phyloP scores from a whole-genome alignment of 2,329 filamentous ascomycete species.

The Aspergillus niger region DNA sequence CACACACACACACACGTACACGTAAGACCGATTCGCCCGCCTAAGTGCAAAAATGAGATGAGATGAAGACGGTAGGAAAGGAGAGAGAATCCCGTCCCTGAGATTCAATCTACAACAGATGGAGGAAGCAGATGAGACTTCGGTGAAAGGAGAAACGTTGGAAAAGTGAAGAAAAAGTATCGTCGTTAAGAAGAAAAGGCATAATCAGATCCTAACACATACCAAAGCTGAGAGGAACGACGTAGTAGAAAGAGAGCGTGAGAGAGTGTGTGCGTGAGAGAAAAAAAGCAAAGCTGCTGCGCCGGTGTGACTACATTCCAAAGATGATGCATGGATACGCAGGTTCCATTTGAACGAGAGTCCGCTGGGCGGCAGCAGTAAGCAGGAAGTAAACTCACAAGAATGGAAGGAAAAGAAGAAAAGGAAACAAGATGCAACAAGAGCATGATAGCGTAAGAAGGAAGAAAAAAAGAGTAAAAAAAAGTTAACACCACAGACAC shows the following conservation, averaged over 20 bases:
- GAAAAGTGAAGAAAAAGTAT: neutral
- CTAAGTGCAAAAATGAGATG: conserved; percentile 5
- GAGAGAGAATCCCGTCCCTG: conserved; percentile 25
- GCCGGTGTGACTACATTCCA: conserved; percentile 32
- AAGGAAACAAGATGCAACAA: conserved; percentile 20
- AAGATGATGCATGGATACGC: conserved; percentile 21
- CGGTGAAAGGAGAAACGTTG: neutral
- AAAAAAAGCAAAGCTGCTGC: conserved; percentile 24
- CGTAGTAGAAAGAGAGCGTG: conserved; percentile 31
- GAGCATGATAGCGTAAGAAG: conserved; percentile 13
- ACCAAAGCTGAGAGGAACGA: conserved; percentile 1
- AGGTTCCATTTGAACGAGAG: conserved; percentile 14
- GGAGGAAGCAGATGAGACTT: neutral
- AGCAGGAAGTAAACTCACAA: conserved; percentile 23
- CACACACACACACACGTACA: conserved; percentile 11
- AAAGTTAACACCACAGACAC: conserved; percentile 30
- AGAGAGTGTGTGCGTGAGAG: conserved; percentile 26
- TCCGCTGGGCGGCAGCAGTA: conserved; percentile 21
- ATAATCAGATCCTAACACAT: conserved; percentile 12
- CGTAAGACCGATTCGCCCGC: conserved; percentile 31
- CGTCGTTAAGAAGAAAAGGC: conserved; percentile 9
- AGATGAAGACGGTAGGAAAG: conserved; percentile 21
- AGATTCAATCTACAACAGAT: conserved; percentile 17
- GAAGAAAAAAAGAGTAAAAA: conserved; percentile 23
- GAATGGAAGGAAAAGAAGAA: conserved; percentile 18